Base-by-base conservation (phyloP, 2,329 filamentous ascomycete genomes). In the Penicillium sp. region DNA sequence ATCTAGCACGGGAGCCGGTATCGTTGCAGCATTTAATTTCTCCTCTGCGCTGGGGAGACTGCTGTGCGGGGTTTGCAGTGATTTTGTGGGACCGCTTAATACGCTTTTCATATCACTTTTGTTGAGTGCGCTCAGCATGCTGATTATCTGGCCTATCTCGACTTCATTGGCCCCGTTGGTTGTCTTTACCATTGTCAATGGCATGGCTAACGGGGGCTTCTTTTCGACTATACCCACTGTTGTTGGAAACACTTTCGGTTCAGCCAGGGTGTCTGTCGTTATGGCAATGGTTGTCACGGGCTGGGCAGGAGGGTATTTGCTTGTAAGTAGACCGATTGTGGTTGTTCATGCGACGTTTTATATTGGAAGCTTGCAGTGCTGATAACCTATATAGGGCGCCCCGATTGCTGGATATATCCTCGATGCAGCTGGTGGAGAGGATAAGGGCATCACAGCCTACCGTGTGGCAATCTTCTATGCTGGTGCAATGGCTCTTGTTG, bases 181-280 rank as follows among this genome's bases (percentile, higher is more conserved):
- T 14, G 67, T 79, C 0, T 87, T 87, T 62, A 81, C 81, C 8
- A 72, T 85, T 6, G 70, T 86, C 19, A 87, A 86, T 58, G 84
- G 84, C 0, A 70, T 79, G 35, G 77, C 80, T 5, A 86, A 86
- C 60, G 84, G 84, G 0, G 83, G 80, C 0, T 87, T 87, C 72
- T 87, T 87, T 62, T 79, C 81, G 1, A 81, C 81, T 0, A 84
- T 86, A 76, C 84, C 84, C 0, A 86, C 84, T 0, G 83, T 84
- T 2, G 80, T 86, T 0, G 79, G 81, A 0, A 83, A 79, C 58
- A 77, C 84, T 0, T 85, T 85, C 69, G 84, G 82, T 1, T 81
- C 77, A 3, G 77, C 76, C 1, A 73, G 80, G 4, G 77, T 84
- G 35, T 74, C 78, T 3, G 78, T 84, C 18, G 82, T 81, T 0